A percentile compares a stretch with the other conserved stretches of the same genome.
These are phyloP conservation scores for Adiantum capillusveneris DNA, from an alignment of 75 land plant genomes.

Conservation along the genomic window DNA sequence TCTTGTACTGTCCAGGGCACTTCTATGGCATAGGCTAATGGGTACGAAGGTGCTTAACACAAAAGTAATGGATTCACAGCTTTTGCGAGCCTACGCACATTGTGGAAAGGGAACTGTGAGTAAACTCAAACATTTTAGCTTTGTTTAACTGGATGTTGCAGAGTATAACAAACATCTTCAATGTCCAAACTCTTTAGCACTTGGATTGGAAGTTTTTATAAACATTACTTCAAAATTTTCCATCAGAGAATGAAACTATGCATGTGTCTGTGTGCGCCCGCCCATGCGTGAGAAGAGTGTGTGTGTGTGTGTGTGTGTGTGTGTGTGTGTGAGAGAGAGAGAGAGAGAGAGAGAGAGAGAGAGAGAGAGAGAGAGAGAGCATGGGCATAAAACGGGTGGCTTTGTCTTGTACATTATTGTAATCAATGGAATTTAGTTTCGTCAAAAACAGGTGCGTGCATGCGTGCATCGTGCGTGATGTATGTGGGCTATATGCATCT, in stretches of 20 bases:
- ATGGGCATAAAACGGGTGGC: no score
- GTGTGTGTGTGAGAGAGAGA: no score
- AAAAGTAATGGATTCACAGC: constrained; percentile 29
- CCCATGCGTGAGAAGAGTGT: no score
- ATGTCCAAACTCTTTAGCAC: neutral
- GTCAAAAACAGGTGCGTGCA: no score
- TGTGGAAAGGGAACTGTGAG: constrained; percentile 42
- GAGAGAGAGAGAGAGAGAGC: no score
- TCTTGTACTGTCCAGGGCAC: constrained; percentile 54
- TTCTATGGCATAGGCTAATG: constrained; percentile 81
- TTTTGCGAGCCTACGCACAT: constrained; percentile 72
- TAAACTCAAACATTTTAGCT: neutral
- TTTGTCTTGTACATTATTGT: no score
- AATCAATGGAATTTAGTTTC: no score
- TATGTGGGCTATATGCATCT: no score
- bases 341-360: no score
- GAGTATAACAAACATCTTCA: neutral
- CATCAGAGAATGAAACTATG: neutral
- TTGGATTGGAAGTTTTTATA: neutral
- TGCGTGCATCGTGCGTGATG: no score
- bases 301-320: no score
- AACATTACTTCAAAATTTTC: neutral
- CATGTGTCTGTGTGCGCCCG: neutral
- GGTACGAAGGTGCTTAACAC: constrained; percentile 57
- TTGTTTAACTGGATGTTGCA: neutral